Evolutionary conservation across 176 grass and related monocot genomes (phyloP), one percentile per base, ranked within the genome.

Genomic region (Echinochloa phyllopogon): DNA sequence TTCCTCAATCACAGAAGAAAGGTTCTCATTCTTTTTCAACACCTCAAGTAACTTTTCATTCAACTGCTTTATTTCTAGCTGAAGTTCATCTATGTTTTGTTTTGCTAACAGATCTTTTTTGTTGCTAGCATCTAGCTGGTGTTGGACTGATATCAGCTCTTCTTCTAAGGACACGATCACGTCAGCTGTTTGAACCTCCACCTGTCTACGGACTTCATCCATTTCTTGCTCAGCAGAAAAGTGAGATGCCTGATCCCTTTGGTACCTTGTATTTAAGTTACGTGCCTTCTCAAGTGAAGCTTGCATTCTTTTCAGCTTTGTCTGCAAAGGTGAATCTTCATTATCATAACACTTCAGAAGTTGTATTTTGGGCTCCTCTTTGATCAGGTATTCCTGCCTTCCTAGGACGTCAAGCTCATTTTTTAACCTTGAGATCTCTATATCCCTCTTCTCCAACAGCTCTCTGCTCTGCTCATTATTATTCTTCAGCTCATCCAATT

Each of bases 91-190:
- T 38, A 94, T 57, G 44, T 84, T 87, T 68, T 90, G 85, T 44
- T 90, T 86, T 41, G 85, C 78, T 20, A 92, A 72, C 14, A 83
- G 55, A 16, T 95, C 93, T 45, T 84, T 84, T 81, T 39, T 82
- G 38, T 83, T 86, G 74, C 89, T 94, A 57, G 77, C 83, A 74
- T 88, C 88, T 75, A 92, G 76, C 44, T 91, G 86, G 5, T 91
- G 78, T 82, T 96, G 87, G 48, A 96, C 75, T 58, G 81, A 77
- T 59, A 74, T 18, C 41, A 91, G 67, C 69, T 98, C 96, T 74
- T 95, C 89, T 90, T 98, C 83, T 84, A 98, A 98, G 88, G 87
- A 92, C 69, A 95, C 76, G 87, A 98, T 98, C 48, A 95, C 96
- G 75, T 98, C 93, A 86, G 96, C 84, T 81, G 96, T 98, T 90